Conservation (phyloP, 139 green algal genomes). For the Dunaliella sp. region DNA sequence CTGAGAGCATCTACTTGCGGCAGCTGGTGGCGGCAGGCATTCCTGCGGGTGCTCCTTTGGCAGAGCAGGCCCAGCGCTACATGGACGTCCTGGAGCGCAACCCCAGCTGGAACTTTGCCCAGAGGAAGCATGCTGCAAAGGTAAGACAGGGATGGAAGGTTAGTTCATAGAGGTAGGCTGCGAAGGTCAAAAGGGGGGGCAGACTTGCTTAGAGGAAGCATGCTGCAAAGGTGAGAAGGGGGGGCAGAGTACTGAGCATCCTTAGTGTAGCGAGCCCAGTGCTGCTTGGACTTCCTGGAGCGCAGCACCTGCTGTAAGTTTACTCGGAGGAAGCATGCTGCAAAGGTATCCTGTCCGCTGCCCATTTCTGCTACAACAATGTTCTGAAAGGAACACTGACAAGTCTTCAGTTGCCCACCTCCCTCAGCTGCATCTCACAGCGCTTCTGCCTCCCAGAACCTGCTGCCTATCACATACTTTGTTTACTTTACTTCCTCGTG, state of each 20-base stretch:
- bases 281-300: slow-evolving; percentile 3
- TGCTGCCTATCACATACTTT: too few species aligned
- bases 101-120: slow-evolving; percentile 22
- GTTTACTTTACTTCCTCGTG: too few species aligned
- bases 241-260: too few species aligned
- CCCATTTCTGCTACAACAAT: too few species aligned
- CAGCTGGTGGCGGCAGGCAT: not conserved
- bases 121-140: slow-evolving; percentile 13
- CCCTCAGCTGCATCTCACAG: too few species aligned
- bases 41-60: not conserved
- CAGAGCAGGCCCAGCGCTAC: slow-evolving; percentile 2
- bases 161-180: too few species aligned
- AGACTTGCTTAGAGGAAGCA: slow-evolving; percentile 18
- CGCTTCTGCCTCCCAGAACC: too few species aligned
- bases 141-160: too few species aligned
- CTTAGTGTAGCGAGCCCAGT: not conserved
- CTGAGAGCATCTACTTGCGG: slow-evolving; percentile 1
- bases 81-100: slow-evolving; percentile 8
- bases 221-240: slow-evolving; percentile 11
- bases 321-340: slow-evolving; percentile 10
- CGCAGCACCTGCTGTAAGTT: slow-evolving; percentile 18
- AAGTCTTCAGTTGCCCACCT: too few species aligned
- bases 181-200: too few species aligned
- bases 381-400: too few species aligned
- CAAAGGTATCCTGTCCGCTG: too few species aligned